These are phyloP conservation scores for Solanum verrucosum DNA, from an alignment of 257 asterid species.

Conservation along the genomic window DNA sequence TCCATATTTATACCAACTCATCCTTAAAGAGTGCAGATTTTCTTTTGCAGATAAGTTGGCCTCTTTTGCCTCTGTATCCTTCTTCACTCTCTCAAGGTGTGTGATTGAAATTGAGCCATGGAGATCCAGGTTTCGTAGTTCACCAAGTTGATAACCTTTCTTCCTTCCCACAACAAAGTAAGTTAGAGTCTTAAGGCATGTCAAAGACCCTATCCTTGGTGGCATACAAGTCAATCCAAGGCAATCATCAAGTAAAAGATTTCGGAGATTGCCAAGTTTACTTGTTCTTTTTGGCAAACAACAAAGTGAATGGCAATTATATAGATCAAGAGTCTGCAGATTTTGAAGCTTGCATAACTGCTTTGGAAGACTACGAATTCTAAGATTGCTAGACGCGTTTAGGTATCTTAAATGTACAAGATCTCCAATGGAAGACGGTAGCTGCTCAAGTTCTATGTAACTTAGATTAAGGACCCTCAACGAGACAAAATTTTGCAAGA, in stretches of 20 bases:
- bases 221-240: background rate
- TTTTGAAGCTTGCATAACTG: conserved; percentile 2
- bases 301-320: background rate
- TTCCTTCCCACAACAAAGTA: too few relatives aligned
- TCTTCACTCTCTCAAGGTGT: too few relatives aligned
- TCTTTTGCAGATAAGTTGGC: too few relatives aligned
- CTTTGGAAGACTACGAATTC: background rate
- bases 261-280: background rate
- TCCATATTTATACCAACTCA: too few relatives aligned
- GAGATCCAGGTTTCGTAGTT: too few relatives aligned
- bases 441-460: background rate
- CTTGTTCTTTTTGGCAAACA: conserved; percentile 1
- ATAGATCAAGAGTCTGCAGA: conserved; percentile 5
- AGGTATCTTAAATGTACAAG: conserved; percentile 3
- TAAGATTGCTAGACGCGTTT: background rate
- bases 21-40: too few relatives aligned
- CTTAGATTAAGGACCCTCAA: conserved; percentile 1
- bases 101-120: too few relatives aligned
- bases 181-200: background rate
- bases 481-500: background rate
- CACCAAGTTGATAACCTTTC: too few relatives aligned
- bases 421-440: background rate
- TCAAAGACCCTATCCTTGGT: background rate
- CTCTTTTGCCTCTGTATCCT: too few relatives aligned
- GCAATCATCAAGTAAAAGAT: too few relatives aligned